These are phyloP conservation scores for Aspergillus sp. DNA, from an alignment of 2,329 filamentous ascomycete species.

Conservation along the genomic window DNA sequence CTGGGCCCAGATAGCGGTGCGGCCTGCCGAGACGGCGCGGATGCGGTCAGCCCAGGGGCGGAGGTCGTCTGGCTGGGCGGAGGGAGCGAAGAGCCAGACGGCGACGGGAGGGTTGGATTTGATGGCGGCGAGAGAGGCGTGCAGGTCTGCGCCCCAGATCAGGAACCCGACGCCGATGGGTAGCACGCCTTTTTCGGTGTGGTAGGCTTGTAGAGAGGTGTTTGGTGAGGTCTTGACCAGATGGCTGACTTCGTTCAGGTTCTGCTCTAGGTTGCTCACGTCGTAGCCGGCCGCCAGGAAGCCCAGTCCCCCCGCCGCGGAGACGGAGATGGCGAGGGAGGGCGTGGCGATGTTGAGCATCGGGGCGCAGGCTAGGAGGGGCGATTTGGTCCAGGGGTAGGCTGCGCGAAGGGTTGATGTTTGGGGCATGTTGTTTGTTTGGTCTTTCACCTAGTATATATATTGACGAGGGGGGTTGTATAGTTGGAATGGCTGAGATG, in stretches of 20 bases:
- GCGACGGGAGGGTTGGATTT: constrained; percentile 22
- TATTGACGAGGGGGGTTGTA: no score
- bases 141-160: constrained; percentile 28
- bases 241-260: constrained; percentile 19
- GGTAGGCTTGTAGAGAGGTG: constrained; percentile 4
- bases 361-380: constrained; percentile 54
- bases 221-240: constrained; percentile 11
- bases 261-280: constrained; percentile 18
- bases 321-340: constrained; percentile 52
- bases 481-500: no score
- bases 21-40: constrained; percentile 25
- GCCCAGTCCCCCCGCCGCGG: constrained; percentile 44
- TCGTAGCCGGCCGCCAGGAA: constrained; percentile 52
- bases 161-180: constrained; percentile 34
- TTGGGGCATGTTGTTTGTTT: constrained; percentile 5
- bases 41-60: constrained; percentile 29
- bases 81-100: constrained; percentile 34
- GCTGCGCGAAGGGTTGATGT: constrained; percentile 24
- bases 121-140: constrained; percentile 19
- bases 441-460: no score
- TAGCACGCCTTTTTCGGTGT: constrained; percentile 14
- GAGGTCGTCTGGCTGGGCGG: constrained; percentile 17
- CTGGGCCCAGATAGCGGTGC: constrained; percentile 45
- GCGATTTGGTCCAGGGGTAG: constrained; percentile 51
- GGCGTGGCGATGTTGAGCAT: constrained; percentile 56